These are phyloP conservation scores for Endoconidiophora laricicola DNA, from an alignment of 2,329 filamentous ascomycete genomes.

Conservation along the genomic window DNA sequence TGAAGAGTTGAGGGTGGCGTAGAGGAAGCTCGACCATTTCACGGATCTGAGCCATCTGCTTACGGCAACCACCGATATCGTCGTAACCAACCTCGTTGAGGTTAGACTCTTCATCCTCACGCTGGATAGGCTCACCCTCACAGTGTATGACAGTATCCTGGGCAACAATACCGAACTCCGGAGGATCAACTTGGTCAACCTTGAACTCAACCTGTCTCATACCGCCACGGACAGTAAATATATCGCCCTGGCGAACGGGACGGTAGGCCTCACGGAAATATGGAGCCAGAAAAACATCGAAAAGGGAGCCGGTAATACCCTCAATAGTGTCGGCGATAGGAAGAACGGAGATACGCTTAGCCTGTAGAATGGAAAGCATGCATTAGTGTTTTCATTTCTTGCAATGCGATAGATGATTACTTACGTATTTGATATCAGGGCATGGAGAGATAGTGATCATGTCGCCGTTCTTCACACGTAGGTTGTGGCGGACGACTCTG, in stretches of 20 bases:
- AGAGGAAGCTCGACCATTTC: constrained; percentile 96
- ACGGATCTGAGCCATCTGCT: constrained; percentile 99
- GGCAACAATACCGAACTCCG: constrained; percentile 95
- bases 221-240: constrained; percentile 92
- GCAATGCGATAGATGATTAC: constrained; percentile 22
- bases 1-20: constrained; percentile 96
- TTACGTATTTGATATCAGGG: constrained; percentile 99
- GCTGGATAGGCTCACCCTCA: constrained; percentile 86
- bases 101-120: constrained; percentile 98
- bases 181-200: constrained; percentile 95
- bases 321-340: constrained; percentile 97
- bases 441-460: constrained; percentile 94
- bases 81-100: constrained; percentile 98
- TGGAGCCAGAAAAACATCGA: constrained; percentile 96
- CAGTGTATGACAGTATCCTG: constrained; percentile 99
- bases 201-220: constrained; percentile 99
- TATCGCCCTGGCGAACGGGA: constrained; percentile 88
- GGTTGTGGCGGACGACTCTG: constrained; percentile 94
- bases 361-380: constrained; percentile 33
- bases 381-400: background rate
- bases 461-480: constrained; percentile 96
- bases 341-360: constrained; percentile 95
- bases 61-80: constrained; percentile 96
- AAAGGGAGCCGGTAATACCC: constrained; percentile 90
- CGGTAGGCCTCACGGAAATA: constrained; percentile 99